Evolutionary conservation across 2,329 filamentous ascomycete genomes (phyloP), one percentile per base, ranked within the genome.

Genomic region (Akanthomyces muscarius): DNA sequence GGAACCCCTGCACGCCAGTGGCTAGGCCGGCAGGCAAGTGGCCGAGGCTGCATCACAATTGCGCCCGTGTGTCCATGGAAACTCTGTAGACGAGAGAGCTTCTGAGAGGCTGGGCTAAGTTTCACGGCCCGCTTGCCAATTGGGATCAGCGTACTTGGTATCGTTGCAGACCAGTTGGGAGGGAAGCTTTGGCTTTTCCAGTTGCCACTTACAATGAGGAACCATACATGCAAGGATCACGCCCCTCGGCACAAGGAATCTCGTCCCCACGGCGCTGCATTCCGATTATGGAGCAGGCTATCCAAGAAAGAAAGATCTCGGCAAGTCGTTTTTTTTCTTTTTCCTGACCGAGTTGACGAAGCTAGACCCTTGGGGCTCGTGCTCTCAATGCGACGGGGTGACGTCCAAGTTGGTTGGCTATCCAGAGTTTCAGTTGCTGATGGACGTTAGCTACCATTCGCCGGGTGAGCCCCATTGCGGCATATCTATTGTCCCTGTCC

Each of bases 301-400:
- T 30, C 6, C 28, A 30, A 30, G 28, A 6, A 30, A 36, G 18
- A 5, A 36, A 47, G 54, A 57, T 47, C 25, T 47, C 54, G 42
- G 41, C 42, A 45, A 23, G 30, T 4, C 18, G 18, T 23, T 14
- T 36, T 23, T 3, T 33, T 41, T 23, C 6, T 36, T 23, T 3
- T 33, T 41, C 21, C 52, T 33, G 30, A n/a, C 23, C 21, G 13
- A 16, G 36, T 41, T 41, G 16, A 18, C 23, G 28, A 6, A n/a
- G 13, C 13, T 13, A 48, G 28, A 36, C 5, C 42, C 28, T 14
- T 14, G 38, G 13, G 28, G 55, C 28, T 47, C 30, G 42, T 57
- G 55, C 54, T 56, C 54, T 33, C 18, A 47, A 47, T 57, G 41
- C 54, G 54, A 47, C 54, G 41, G 53, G 48, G 28, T 2, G 21